phyloP scores from a whole-genome alignment of 495 filamentous ascomycete genomes.

The Neurospora sp. region DNA sequence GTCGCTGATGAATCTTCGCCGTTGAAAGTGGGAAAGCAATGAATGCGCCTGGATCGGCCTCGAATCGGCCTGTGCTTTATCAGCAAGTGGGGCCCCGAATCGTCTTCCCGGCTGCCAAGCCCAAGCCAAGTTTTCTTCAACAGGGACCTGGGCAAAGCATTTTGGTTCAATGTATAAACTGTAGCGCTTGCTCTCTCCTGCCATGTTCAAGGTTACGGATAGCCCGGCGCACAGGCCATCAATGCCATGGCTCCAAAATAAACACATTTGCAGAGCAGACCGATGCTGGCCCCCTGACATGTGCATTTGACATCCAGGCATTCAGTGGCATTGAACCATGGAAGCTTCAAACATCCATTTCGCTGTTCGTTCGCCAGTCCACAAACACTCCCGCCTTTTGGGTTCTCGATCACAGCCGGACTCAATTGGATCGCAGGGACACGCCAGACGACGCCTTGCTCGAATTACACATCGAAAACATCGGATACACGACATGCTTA shows the following conservation, averaged over 20 bases:
- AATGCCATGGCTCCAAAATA: background rate
- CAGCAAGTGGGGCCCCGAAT: constrained; percentile 11
- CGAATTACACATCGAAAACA: background rate
- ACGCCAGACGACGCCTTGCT: background rate
- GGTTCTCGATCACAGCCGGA: background rate
- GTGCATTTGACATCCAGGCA: background rate
- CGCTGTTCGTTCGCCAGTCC: background rate
- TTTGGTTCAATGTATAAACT: background rate
- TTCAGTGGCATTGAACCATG: background rate
- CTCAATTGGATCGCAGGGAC: background rate
- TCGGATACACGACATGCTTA: constrained; percentile 7
- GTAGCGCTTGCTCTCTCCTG: background rate
- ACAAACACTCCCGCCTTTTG: background rate
- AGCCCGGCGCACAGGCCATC: background rate
- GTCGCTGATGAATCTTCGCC: background rate
- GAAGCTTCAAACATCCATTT: background rate
- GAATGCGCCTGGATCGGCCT: constrained; percentile 14
- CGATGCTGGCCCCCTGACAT: background rate
- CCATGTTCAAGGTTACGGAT: background rate
- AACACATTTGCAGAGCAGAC: background rate
- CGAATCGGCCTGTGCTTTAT: constrained; percentile 22
- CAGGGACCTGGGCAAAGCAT: background rate
- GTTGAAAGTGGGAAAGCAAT: background rate
- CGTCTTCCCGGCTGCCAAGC: background rate
- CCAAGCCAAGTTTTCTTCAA: background rate